A percentile compares a stretch with the other conserved stretches of the same genome.
Conservation (phyloP, 371 early-diverging fungal species). For the Mortierella sp. region DNA sequence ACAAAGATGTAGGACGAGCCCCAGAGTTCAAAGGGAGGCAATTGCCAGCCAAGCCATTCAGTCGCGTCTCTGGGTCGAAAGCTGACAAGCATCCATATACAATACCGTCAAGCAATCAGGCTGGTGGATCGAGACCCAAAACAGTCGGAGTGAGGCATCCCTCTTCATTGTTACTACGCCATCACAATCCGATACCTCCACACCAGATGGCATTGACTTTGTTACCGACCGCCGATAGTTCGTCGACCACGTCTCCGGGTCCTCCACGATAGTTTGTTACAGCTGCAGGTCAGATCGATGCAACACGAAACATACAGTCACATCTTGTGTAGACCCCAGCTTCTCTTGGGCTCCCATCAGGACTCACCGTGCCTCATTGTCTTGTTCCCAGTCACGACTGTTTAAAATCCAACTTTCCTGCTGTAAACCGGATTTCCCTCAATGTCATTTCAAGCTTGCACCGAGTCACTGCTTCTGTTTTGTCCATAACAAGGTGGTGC, state of each 20-base stretch:
- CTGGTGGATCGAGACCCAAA: too few species aligned
- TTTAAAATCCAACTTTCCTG: not conserved
- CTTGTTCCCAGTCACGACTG: not conserved
- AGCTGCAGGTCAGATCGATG: too few species aligned
- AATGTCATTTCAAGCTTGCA: constrained; percentile 49
- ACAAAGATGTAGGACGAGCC: too few species aligned
- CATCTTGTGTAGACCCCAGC: too few species aligned
- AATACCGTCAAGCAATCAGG: not conserved
- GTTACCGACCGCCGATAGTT: not conserved
- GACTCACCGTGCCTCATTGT: not conserved
- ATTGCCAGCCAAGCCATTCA: too few species aligned
- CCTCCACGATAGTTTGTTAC: too few species aligned
- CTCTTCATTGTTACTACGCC: not conserved
- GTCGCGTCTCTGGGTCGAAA: too few species aligned
- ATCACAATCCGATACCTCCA: constrained; percentile 13
- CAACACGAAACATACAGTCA: too few species aligned
- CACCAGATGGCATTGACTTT: constrained; percentile 24
- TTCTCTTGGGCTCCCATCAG: too few species aligned
- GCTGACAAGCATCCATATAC: not conserved
- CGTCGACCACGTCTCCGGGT: too few species aligned
- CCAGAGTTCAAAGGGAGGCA: too few species aligned
- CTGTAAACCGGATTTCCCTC: not conserved
- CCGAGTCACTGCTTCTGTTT: constrained; percentile 47
- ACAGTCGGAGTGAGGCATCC: too few species aligned
- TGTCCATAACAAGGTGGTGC: constrained; percentile 46